phyloP scores from a whole-genome alignment of 805 yeast genomes.

The Kodamaea hsintzibuensis region DNA sequence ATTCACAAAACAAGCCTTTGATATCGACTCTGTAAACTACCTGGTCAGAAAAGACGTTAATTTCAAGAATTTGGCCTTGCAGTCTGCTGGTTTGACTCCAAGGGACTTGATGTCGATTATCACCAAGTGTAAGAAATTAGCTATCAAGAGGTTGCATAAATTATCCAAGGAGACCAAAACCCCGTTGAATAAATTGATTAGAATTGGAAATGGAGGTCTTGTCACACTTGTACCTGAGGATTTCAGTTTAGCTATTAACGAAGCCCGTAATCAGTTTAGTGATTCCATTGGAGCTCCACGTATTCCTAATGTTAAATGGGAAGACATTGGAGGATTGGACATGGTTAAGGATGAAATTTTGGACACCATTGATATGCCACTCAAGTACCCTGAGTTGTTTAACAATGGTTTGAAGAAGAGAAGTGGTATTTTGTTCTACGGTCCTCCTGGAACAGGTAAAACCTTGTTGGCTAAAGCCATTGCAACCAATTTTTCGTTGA shows the following conservation, averaged over 20 bases:
- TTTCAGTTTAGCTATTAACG: slow-evolving; percentile 68
- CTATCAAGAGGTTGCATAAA: slow-evolving; percentile 50
- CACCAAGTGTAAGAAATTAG: slow-evolving; percentile 58
- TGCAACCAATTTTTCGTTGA: slow-evolving; percentile 91
- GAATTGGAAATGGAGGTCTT: slow-evolving; percentile 56
- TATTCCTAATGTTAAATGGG: slow-evolving; percentile 95
- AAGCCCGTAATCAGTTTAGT: slow-evolving; percentile 83
- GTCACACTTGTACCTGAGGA: slow-evolving; percentile 57
- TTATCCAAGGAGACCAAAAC: slow-evolving; percentile 23
- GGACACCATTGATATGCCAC: slow-evolving; percentile 95
- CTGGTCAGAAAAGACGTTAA: slow-evolving; percentile 43
- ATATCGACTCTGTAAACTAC: slow-evolving; percentile 20
- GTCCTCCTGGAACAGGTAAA: slow-evolving; percentile 99
- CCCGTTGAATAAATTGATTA: slow-evolving; percentile 30
- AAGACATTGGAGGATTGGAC: slow-evolving; percentile 95
- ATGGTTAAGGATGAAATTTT: slow-evolving; percentile 86
- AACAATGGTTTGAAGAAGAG: slow-evolving; percentile 88
- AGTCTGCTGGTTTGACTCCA: slow-evolving; percentile 92
- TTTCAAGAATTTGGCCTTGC: slow-evolving; percentile 61
- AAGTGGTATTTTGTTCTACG: slow-evolving; percentile 92
- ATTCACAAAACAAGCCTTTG: slow-evolving; percentile 16
- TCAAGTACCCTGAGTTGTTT: slow-evolving; percentile 89
- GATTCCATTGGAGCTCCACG: slow-evolving; percentile 97
- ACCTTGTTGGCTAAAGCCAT: slow-evolving; percentile 95
- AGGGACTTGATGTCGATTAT: slow-evolving; percentile 75